Evolutionary conservation across 2,329 filamentous ascomycete species (phyloP).

Genomic region (Mollisia scopiformis): DNA sequence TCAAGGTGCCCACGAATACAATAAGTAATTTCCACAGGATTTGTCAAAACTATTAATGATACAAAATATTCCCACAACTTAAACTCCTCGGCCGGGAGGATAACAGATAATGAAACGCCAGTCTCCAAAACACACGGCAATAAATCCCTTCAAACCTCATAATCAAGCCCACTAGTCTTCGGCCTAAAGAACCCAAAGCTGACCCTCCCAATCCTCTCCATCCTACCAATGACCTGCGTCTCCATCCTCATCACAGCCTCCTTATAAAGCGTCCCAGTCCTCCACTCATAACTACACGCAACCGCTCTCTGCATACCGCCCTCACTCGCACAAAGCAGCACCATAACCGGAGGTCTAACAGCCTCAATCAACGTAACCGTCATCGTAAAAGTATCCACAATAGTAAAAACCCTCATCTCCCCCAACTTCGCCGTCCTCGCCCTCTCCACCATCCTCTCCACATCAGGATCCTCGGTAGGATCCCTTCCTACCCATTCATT

Average conservation of each 20-base stretch:
- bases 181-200: background rate
- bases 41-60: too few relatives aligned
- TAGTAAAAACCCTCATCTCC: conserved; percentile 29
- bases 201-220: background rate
- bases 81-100: background rate
- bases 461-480: conserved; percentile 15
- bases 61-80: background rate
- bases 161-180: background rate
- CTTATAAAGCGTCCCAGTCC: conserved; percentile 13
- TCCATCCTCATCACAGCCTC: conserved; percentile 19
- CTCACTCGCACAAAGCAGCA: conserved; percentile 35
- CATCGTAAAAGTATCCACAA: conserved; percentile 37
- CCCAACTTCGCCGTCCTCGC: background rate
- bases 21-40: too few relatives aligned
- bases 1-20: too few relatives aligned
- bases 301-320: conserved; percentile 35
- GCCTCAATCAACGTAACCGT: conserved; percentile 36
- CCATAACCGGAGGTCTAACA: conserved; percentile 34
- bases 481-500: conserved; percentile 27
- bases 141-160: background rate
- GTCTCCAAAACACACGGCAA: background rate
- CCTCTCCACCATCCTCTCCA: conserved; percentile 5
- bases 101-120: background rate
- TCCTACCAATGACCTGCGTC: background rate
- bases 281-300: conserved; percentile 25